These are phyloP conservation scores for Apiospora koreana DNA, from an alignment of 2,329 filamentous ascomycete species.

Conservation along the genomic window DNA sequence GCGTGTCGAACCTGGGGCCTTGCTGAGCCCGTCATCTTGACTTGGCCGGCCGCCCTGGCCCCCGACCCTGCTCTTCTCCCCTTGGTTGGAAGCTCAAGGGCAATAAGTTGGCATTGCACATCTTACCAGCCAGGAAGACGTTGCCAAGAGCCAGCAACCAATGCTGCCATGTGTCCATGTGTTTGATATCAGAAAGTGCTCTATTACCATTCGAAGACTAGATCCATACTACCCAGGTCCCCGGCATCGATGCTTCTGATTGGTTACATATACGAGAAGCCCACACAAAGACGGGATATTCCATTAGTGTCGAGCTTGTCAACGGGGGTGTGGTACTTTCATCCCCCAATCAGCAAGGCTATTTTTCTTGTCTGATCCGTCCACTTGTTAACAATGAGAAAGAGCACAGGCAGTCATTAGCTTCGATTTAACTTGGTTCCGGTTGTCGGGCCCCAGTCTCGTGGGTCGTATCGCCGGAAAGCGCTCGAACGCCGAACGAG, in stretches of 20 bases:
- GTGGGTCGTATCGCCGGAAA: too few species aligned
- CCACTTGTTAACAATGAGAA: too few species aligned
- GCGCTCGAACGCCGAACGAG: background rate
- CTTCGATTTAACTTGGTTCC: background rate
- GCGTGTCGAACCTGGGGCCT: background rate
- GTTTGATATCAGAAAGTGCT: background rate
- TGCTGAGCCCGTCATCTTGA: background rate
- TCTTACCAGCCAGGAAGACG: too few species aligned
- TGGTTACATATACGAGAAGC: background rate
- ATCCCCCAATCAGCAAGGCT: background rate
- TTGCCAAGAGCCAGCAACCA: background rate
- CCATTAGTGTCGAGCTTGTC: background rate
- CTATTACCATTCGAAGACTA: background rate
- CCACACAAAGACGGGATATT: background rate
- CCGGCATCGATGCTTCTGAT: background rate
- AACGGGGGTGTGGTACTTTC: background rate
- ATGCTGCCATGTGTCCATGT: background rate
- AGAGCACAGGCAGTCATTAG: background rate
- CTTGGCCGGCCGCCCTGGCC: background rate
- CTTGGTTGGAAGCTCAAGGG: background rate
- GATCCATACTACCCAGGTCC: background rate
- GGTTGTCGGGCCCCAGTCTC: background rate
- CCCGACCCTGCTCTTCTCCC: background rate
- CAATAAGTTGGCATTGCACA: background rate
- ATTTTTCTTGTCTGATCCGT: background rate